Conservation (phyloP, 257 asterid genomes). For the Lycium barbarum region DNA sequence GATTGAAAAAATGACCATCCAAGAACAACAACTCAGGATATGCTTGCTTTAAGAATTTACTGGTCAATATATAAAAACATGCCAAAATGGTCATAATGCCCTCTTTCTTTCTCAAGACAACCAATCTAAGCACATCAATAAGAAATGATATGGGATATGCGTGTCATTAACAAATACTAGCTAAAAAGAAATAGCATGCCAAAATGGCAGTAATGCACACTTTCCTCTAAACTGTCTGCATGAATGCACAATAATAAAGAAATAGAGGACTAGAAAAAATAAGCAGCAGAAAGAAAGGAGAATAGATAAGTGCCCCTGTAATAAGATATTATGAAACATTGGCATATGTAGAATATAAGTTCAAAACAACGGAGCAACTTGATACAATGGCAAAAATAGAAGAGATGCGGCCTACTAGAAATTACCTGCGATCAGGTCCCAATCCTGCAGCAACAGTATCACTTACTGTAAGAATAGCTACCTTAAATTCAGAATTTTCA, state of each 20-base stretch:
- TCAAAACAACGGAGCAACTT: slow-evolving; percentile 18
- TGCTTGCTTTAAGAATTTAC: background rate
- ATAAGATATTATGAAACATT: background rate
- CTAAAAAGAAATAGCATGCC: background rate
- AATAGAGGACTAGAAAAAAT: background rate
- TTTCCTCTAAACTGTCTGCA: background rate
- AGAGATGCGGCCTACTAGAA: slow-evolving; percentile 32
- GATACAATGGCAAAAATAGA: background rate
- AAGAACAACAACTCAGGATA: background rate
- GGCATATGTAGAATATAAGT: background rate
- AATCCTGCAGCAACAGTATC: slow-evolving; percentile 84
- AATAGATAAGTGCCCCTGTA: background rate
- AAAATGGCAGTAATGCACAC: background rate
- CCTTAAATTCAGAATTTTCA: slow-evolving; percentile 56
- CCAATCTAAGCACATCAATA: background rate
- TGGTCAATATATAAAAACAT: background rate
- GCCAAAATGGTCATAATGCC: background rate
- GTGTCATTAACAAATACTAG: background rate
- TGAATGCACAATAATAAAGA: slow-evolving; percentile 11
- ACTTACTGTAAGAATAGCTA: slow-evolving; percentile 91
- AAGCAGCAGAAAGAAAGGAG: slow-evolving; percentile 20
- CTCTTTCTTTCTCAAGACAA: background rate
- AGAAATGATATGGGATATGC: background rate
- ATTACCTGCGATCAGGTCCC: slow-evolving; percentile 89
- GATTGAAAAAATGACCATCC: background rate